Percentiles rank a stretch among this genome's conserved stretches.
These are phyloP conservation scores for Moniliophthora roreri DNA, from an alignment of 1,284 basidiomycete species.

Conservation along the genomic window DNA sequence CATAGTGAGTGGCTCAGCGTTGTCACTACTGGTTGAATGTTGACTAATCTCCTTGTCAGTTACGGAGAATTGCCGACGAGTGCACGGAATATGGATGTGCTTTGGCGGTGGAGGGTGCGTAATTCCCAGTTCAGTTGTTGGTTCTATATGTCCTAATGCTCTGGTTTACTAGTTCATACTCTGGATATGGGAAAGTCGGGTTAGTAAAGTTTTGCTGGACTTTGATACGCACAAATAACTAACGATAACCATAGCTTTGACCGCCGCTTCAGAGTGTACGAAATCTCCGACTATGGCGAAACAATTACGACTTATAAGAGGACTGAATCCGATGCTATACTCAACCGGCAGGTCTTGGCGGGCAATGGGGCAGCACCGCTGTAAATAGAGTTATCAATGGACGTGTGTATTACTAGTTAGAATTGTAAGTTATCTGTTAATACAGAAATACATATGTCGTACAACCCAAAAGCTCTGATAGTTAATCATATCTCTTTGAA, in stretches of 20 bases:
- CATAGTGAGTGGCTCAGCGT: slow-evolving; percentile 53
- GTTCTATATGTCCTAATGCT: not conserved
- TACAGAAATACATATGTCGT: too few species aligned
- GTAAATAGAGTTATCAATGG: slow-evolving; percentile 17
- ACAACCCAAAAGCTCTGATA: too few species aligned
- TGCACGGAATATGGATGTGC: slow-evolving; percentile 89
- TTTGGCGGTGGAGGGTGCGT: slow-evolving; percentile 88
- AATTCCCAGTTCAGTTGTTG: slow-evolving; percentile 4
- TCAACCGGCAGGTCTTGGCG: slow-evolving; percentile 65
- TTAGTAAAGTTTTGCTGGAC: slow-evolving; percentile 25
- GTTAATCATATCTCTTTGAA: too few species aligned
- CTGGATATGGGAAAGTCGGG: slow-evolving; percentile 81
- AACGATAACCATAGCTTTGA: slow-evolving; percentile 59
- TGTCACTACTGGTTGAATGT: slow-evolving; percentile 3
- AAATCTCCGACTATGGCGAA: slow-evolving; percentile 87
- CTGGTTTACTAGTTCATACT: slow-evolving; percentile 61
- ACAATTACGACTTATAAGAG: slow-evolving; percentile 88
- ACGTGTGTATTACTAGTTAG: too few species aligned
- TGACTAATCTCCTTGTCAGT: slow-evolving; percentile 39
- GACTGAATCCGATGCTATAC: slow-evolving; percentile 69
- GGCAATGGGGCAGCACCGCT: slow-evolving; percentile 47
- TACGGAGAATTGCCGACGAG: slow-evolving; percentile 85
- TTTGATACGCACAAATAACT: slow-evolving; percentile 5
- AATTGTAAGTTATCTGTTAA: too few species aligned
- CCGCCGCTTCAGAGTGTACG: slow-evolving; percentile 85